These are phyloP conservation scores for Colletotrichum sp. DNA, from an alignment of 2,329 filamentous ascomycete genomes.

Conservation along the genomic window DNA sequence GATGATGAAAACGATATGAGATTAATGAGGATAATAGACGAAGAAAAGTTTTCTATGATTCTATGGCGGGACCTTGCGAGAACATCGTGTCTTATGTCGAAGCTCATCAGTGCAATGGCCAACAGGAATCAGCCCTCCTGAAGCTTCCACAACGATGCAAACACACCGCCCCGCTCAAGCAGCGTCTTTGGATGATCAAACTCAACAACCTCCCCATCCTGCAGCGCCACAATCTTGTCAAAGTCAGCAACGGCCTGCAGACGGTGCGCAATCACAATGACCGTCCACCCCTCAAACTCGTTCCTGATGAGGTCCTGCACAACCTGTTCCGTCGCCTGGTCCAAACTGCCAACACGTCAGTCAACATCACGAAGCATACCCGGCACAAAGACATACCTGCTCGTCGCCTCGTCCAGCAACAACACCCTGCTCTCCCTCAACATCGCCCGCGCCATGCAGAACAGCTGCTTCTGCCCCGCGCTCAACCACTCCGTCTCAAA, in stretches of 20 bases:
- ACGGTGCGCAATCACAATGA: slow-evolving; percentile 46
- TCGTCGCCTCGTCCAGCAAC: slow-evolving; percentile 42
- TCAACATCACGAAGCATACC: slow-evolving; percentile 31
- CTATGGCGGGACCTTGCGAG: fast-evolving
- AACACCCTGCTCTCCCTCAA: slow-evolving; percentile 30
- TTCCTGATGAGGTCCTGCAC: slow-evolving; percentile 32
- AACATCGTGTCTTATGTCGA: neutral
- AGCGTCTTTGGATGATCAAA: neutral
- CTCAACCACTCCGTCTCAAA: slow-evolving; percentile 35
- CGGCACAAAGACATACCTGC: slow-evolving; percentile 29
- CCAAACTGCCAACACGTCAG: slow-evolving; percentile 26
- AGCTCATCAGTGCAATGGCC: neutral
- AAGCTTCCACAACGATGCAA: slow-evolving; percentile 7
- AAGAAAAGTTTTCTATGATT: neutral
- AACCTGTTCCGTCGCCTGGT: slow-evolving; percentile 32
- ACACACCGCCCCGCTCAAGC: neutral
- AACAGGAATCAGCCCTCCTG: neutral
- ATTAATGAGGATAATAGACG: neutral
- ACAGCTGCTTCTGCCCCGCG: slow-evolving; percentile 36
- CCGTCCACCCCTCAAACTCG: slow-evolving; percentile 46
- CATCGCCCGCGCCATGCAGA: slow-evolving; percentile 35
- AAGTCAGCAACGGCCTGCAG: slow-evolving; percentile 54
- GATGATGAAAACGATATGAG: neutral
- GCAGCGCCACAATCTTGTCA: slow-evolving; percentile 45
- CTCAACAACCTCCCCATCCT: neutral